These are phyloP conservation scores for Stellera chamaejasme DNA, from an alignment of 345 rosid genomes.

Conservation along the genomic window DNA sequence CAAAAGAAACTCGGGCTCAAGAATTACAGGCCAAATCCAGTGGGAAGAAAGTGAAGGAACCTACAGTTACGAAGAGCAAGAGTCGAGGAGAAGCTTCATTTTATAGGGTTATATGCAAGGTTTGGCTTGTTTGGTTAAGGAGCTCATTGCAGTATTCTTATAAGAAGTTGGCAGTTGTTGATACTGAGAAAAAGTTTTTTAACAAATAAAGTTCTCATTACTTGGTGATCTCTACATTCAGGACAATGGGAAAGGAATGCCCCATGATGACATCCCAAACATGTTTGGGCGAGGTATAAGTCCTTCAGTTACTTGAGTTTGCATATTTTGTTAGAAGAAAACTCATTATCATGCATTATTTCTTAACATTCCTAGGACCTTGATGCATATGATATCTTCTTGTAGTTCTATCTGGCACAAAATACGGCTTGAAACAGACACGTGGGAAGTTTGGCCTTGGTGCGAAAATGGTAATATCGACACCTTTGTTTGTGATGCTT, in stretches of 20 bases:
- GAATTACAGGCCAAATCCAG: conserved; percentile 74
- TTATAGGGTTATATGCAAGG: conserved; percentile 95
- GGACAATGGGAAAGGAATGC: conserved; percentile 99
- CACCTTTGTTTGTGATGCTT: background rate
- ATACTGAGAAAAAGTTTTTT: background rate
- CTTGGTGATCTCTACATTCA: conserved; percentile 24
- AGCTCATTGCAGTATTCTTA: background rate
- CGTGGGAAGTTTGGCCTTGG: conserved; percentile 99
- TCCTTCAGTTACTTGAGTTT: conserved; percentile 8
- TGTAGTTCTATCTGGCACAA: conserved; percentile 90
- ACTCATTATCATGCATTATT: background rate
- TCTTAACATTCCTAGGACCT: background rate
- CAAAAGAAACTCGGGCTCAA: conserved; percentile 75
- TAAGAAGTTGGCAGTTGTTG: background rate
- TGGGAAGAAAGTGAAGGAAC: conserved; percentile 79
- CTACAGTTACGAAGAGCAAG: conserved; percentile 54
- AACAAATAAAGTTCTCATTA: conserved; percentile 2
- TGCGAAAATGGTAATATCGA: conserved; percentile 78
- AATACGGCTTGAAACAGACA: conserved; percentile 96
- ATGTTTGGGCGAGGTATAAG: conserved; percentile 89
- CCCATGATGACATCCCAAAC: conserved; percentile 99
- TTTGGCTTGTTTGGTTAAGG: conserved; percentile 19
- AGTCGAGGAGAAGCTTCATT: conserved; percentile 92
- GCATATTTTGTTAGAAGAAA: background rate
- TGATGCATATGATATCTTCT: conserved; percentile 17